Percentiles rank a stretch among this genome's conserved stretches.
phyloP scores from a whole-genome alignment of 768 basidiomycete genomes.

The Suillus bovinus region DNA sequence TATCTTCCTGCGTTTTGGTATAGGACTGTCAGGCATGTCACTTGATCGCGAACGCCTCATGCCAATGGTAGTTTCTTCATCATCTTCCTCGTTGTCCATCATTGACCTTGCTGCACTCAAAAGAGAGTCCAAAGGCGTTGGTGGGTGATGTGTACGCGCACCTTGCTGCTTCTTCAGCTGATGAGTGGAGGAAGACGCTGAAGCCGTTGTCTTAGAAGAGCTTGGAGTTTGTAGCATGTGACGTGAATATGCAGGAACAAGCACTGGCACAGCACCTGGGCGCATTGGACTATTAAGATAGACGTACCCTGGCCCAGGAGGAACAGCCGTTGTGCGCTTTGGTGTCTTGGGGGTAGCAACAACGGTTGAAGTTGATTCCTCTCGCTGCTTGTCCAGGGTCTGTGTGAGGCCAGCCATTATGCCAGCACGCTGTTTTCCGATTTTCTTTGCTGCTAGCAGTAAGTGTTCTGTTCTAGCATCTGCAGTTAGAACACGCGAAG shows the following conservation, averaged over 20 bases:
- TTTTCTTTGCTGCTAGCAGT: conserved; percentile 66
- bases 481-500: conserved; percentile 39
- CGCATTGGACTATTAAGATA: conserved; percentile 30
- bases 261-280: conserved; percentile 28
- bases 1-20: conserved; percentile 40
- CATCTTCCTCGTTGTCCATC: conserved; percentile 40
- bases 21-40: conserved; percentile 35
- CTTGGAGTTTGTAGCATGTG: conserved; percentile 32
- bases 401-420: conserved; percentile 52
- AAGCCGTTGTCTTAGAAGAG: conserved; percentile 32
- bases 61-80: conserved; percentile 21
- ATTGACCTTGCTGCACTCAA: conserved; percentile 61
- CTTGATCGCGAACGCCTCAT: conserved; percentile 29
- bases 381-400: conserved; percentile 27
- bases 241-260: conserved; percentile 29
- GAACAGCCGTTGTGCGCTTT: conserved; percentile 30
- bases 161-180: conserved; percentile 20
- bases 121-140: conserved; percentile 58
- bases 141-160: conserved; percentile 29
- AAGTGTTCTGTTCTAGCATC: conserved; percentile 76
- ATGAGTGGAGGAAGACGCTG: conserved; percentile 22
- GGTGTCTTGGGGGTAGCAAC: conserved; percentile 28
- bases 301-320: conserved; percentile 29
- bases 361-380: conserved; percentile 24
- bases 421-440: conserved; percentile 62